Evolutionary conservation across 176 grass and related monocot genomes (phyloP), one percentile per base, ranked within the genome.

Genomic region (Musa beccarii): DNA sequence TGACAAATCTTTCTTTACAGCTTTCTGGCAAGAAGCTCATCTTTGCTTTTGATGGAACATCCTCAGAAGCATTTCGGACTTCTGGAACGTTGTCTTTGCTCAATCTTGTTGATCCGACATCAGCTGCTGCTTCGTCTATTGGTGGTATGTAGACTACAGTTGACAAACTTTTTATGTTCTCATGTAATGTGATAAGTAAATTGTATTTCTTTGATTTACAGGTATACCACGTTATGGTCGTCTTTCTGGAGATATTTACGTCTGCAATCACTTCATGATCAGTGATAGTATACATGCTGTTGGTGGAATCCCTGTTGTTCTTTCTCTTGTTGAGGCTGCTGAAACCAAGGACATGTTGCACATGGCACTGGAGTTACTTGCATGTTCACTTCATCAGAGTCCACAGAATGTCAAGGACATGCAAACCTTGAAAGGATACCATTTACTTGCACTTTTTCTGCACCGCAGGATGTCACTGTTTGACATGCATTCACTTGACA

Each of bases 41-140:
- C 82, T 99, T 99, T 84, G 88, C 88, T n/a, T 99, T 99, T 89
- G 96, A 99, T 86, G 96, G 96, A 66, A 99, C 91, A 80, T 87
- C 88, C 59, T 99, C 96, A 74, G 96, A 99, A 76, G 89, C 89
- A 81, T 93, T 92, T 84, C 88, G 96, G 53, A 87, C 90, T 82
- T 99, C 96, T 67, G 96, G 96, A 53, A 95, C 96, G 67, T 79
- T 89, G 72, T 99, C 96, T 7, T 84, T 99, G 74, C 77, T 99
- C 83, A 99, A 99, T 77, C 96, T 99, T 81, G 90, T 99, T 13
- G 96, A 99, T 80, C 96, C 96, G 79, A 89, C 84, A 68, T 94
- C 96, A 68, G 96, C 96, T 82, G 89, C 96, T 89, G 96, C 96
- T 81, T 99, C 96, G 69, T 89, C 96, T 71, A 92, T 99, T 86